Conservation (phyloP, 192 early-diverging fungal species). For the Phlyctochytrium arcticum region DNA sequence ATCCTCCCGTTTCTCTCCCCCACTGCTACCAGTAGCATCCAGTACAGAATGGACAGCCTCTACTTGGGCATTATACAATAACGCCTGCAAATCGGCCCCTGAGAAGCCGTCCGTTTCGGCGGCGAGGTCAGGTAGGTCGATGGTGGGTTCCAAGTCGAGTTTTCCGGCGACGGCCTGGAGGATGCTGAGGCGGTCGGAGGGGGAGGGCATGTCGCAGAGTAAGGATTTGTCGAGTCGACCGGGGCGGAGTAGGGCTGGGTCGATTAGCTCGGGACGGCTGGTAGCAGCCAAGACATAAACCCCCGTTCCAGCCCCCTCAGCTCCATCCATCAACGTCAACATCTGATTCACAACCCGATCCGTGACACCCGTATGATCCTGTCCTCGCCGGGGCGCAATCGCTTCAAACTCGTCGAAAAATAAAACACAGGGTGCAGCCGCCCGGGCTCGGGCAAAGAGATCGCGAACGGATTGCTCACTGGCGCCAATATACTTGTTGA, state of each 20-base stretch:
- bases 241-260: conserved; percentile 83
- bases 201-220: conserved; percentile 77
- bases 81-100: conserved; percentile 92
- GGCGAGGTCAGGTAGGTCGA: conserved; percentile 66
- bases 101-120: conserved; percentile 68
- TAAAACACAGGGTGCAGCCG: conserved; percentile 89
- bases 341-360: conserved; percentile 99
- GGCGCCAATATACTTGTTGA: conserved; percentile 99
- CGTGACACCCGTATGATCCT: conserved; percentile 97
- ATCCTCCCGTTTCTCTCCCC: neutral
- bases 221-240: conserved; percentile 81
- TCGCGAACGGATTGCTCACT: conserved; percentile 94
- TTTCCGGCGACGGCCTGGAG: conserved; percentile 68
- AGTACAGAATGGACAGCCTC: conserved; percentile 78
- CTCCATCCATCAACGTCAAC: conserved; percentile 98
- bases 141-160: conserved; percentile 53
- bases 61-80: conserved; percentile 89
- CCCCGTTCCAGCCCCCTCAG: conserved; percentile 89
- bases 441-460: conserved; percentile 88
- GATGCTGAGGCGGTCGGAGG: conserved; percentile 77
- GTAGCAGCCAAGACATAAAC: conserved; percentile 97
- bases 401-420: conserved; percentile 99
- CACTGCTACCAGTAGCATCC: conserved; percentile 23
- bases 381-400: conserved; percentile 94
- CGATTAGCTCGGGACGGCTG: conserved; percentile 79